Evolutionary conservation across 805 yeast genomes (phyloP).

Genomic region (Zygotorulaspora danielsina): DNA sequence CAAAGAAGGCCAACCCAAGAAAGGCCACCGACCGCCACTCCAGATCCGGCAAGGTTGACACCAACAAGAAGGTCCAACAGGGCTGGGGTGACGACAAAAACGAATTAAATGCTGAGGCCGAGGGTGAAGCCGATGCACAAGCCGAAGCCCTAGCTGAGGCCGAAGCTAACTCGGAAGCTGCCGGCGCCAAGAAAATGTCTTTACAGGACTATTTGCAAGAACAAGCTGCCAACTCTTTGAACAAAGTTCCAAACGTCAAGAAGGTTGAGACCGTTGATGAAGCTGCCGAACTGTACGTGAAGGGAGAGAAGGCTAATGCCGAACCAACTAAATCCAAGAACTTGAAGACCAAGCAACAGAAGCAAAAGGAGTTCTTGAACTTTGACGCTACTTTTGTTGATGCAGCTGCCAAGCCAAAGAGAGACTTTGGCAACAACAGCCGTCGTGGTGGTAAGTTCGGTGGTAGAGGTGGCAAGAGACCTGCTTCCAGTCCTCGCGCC

Average conservation of each 20-base stretch:
- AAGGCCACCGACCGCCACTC: constrained; percentile 74
- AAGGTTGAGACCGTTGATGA: constrained; percentile 37
- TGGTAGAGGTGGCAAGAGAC: constrained; percentile 32
- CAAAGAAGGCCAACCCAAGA: constrained; percentile 55
- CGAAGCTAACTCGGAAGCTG: constrained; percentile 47
- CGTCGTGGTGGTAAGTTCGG: constrained; percentile 34
- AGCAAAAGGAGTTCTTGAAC: constrained; percentile 77
- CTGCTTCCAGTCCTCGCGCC: background rate
- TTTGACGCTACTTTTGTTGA: constrained; percentile 70
- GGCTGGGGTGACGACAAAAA: constrained; percentile 84
- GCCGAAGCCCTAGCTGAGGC: constrained; percentile 69
- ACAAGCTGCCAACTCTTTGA: constrained; percentile 42
- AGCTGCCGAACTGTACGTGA: constrained; percentile 60
- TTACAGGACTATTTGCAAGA: constrained; percentile 84
- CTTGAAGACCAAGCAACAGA: constrained; percentile 65
- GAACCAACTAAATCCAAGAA: constrained; percentile 63
- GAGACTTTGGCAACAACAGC: constrained; percentile 33
- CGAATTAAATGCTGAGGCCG: constrained; percentile 61
- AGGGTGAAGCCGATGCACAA: constrained; percentile 40
- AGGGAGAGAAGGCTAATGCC: constrained; percentile 57
- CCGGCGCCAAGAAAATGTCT: constrained; percentile 52
- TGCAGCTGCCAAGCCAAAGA: constrained; percentile 40
- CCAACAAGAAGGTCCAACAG: constrained; percentile 75
- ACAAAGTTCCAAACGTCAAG: constrained; percentile 49
- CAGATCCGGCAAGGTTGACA: constrained; percentile 77